phyloP scores from a whole-genome alignment of 192 early-diverging fungal species.

The Coemansia asiatica region DNA sequence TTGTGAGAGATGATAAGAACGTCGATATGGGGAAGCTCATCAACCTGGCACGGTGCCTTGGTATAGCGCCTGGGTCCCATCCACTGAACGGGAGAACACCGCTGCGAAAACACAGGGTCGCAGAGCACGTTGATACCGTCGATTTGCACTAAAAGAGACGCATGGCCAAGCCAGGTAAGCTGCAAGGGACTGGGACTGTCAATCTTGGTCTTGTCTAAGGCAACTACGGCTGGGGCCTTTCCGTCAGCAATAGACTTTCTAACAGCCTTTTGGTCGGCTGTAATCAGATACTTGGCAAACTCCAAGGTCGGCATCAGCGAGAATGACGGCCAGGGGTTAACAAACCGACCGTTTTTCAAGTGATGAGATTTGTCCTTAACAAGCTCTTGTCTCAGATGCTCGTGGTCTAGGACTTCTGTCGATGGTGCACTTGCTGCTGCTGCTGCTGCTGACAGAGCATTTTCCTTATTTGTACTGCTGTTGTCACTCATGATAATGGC shows the following conservation, averaged over 20 bases:
- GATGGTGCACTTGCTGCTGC: neutral
- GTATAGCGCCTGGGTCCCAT: slow-evolving; percentile 70
- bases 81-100: slow-evolving; percentile 71
- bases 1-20: slow-evolving; percentile 80
- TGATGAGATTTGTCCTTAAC: slow-evolving; percentile 47
- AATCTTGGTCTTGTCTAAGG: slow-evolving; percentile 24
- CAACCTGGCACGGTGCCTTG: slow-evolving; percentile 63
- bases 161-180: slow-evolving; percentile 64
- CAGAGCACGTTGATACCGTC: slow-evolving; percentile 69
- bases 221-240: slow-evolving; percentile 23
- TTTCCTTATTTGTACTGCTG: neutral
- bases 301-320: neutral
- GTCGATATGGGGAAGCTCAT: slow-evolving; percentile 69
- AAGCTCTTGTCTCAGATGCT: slow-evolving; percentile 16
- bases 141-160: slow-evolving; percentile 65
- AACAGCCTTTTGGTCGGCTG: slow-evolving; percentile 15
- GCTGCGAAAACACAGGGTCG: slow-evolving; percentile 72
- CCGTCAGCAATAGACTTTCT: slow-evolving; percentile 30
- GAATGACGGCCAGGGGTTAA: slow-evolving; percentile 65
- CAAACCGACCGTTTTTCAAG: slow-evolving; percentile 56
- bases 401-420: slow-evolving; percentile 1
- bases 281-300: slow-evolving; percentile 19
- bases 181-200: slow-evolving; percentile 28
- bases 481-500: neutral
- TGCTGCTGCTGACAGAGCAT: neutral